These are phyloP conservation scores for Aspergillus leporis DNA, from an alignment of 495 filamentous ascomycete genomes.

Conservation along the genomic window DNA sequence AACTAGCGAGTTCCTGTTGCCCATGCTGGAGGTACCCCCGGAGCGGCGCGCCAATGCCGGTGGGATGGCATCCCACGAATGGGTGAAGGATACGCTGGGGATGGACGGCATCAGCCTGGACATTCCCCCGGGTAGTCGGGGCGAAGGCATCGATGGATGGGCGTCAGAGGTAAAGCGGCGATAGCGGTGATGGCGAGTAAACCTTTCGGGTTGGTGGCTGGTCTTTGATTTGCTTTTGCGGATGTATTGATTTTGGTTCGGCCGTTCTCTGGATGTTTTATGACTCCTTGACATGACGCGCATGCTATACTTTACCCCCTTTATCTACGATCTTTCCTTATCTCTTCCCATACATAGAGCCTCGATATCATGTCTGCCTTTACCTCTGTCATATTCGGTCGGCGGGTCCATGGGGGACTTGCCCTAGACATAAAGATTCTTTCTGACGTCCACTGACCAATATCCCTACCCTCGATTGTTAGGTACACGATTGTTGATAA, in stretches of 20 bases:
- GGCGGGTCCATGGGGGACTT: neutral
- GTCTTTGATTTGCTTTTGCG: slow-evolving; percentile 10
- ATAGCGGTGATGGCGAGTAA: slow-evolving; percentile 31
- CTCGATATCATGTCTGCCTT: slow-evolving; percentile 6
- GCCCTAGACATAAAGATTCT: slow-evolving; percentile 7
- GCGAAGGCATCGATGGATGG: slow-evolving; percentile 97
- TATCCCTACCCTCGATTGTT: neutral
- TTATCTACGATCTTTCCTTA: slow-evolving; percentile 9
- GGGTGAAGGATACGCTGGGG: slow-evolving; percentile 78
- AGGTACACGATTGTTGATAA: neutral
- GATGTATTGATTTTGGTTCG: slow-evolving; percentile 15
- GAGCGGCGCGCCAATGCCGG: slow-evolving; percentile 91
- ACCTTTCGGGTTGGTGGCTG: slow-evolving; percentile 1
- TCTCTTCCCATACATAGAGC: slow-evolving; percentile 15
- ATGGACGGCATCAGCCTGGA: slow-evolving; percentile 80
- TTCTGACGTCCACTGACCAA: neutral
- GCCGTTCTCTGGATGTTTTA: slow-evolving; percentile 22
- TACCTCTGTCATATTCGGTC: neutral
- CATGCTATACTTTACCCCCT: slow-evolving; percentile 8
- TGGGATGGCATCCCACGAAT: slow-evolving; percentile 83
- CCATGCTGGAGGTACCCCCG: slow-evolving; percentile 89
- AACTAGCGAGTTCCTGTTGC: slow-evolving; percentile 82
- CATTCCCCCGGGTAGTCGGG: slow-evolving; percentile 73
- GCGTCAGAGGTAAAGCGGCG: slow-evolving; percentile 85
- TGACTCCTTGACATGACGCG: slow-evolving; percentile 23